Conservation (phyloP, 225 moss, liverwort and hornwort genomes). For the Asterella californica region DNA sequence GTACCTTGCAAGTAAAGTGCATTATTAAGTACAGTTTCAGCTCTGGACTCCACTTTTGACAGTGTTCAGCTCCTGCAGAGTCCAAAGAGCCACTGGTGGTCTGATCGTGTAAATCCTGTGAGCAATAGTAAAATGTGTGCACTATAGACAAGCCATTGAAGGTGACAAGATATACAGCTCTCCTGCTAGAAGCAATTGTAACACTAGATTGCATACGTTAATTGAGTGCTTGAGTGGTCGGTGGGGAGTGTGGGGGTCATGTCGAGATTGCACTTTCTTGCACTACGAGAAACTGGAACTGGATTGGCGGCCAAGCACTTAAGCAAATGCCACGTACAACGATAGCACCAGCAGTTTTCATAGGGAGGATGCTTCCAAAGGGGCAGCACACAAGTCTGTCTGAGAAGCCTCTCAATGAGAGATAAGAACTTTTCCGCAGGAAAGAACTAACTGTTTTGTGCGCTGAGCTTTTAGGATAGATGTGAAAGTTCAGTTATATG, state of each 20-base stretch:
- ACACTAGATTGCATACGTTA: too few relatives aligned
- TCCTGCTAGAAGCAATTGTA: too few relatives aligned
- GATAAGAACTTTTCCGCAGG: background rate
- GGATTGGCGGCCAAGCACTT: background rate
- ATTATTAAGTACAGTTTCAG: background rate
- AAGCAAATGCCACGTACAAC: background rate
- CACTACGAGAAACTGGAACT: background rate
- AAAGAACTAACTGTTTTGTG: background rate
- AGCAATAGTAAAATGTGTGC: too few relatives aligned
- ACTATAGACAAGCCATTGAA: too few relatives aligned
- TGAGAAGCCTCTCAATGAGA: background rate
- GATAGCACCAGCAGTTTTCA: too few relatives aligned
- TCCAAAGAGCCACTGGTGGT: too few relatives aligned
- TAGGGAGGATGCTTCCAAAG: background rate
- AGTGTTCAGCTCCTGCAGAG: too few relatives aligned
- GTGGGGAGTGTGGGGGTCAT: background rate
- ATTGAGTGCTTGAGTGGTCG: too few relatives aligned
- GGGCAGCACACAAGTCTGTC: background rate
- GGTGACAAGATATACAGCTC: too few relatives aligned
- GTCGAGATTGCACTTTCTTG: background rate
- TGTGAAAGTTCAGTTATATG: background rate
- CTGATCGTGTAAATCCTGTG: too few relatives aligned
- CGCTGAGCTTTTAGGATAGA: background rate
- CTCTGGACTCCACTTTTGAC: background rate
- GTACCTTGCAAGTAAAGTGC: too few relatives aligned